A percentile compares a stretch with the other conserved stretches of the same genome.
Evolutionary conservation across 148 eudicot genomes (phyloP).

Genomic region (Vaccinium vitisidaea): DNA sequence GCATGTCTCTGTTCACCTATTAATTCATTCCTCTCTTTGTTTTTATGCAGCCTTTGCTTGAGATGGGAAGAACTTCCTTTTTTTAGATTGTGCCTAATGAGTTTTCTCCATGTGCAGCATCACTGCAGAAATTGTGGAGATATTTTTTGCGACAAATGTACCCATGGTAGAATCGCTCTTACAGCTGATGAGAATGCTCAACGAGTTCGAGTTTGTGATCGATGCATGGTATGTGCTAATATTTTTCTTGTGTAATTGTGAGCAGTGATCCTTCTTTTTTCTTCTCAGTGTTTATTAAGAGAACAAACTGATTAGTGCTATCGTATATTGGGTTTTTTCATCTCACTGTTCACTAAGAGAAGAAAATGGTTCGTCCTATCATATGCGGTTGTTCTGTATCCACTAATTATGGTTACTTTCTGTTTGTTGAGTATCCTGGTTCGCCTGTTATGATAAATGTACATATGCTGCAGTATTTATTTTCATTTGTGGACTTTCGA

Average conservation of each 20-base stretch:
- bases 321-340: background rate
- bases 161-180: constrained; percentile 78
- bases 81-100: constrained; percentile 11
- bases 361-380: background rate
- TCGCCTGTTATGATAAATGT: background rate
- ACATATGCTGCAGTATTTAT: background rate
- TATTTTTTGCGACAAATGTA: constrained; percentile 77
- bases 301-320: background rate
- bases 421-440: background rate
- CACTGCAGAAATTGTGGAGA: constrained; percentile 91
- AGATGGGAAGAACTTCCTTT: background rate
- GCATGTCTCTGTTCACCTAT: constrained; percentile 30
- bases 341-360: background rate
- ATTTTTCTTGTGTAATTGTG: background rate
- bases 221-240: constrained; percentile 59
- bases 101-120: constrained; percentile 42
- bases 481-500: background rate
- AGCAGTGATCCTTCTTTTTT: background rate
- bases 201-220: constrained; percentile 77
- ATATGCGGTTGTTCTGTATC: background rate
- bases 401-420: background rate
- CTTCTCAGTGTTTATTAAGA: background rate
- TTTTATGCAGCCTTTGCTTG: constrained; percentile 14
- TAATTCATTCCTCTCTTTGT: background rate
- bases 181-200: constrained; percentile 71